phyloP scores from a whole-genome alignment of 2,329 filamentous ascomycete genomes.

The Ceratocystis huliohia region DNA sequence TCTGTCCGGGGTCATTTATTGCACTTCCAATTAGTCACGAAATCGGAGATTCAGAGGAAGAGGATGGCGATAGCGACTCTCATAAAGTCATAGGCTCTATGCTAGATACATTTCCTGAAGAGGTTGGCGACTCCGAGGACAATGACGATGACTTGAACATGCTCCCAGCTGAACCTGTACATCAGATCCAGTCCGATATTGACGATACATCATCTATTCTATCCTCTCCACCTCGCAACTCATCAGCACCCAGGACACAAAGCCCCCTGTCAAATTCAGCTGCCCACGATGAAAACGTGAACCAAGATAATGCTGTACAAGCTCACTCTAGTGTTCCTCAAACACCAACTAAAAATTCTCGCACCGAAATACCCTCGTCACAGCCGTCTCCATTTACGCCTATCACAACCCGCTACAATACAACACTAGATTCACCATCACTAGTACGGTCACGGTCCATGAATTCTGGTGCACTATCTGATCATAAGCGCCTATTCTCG shows the following conservation, averaged over 20 bases:
- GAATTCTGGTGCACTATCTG: constrained; percentile 22
- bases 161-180: constrained; percentile 21
- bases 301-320: not conserved
- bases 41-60: constrained; percentile 33
- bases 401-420: constrained; percentile 31
- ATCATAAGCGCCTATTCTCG: not conserved
- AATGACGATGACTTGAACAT: not conserved
- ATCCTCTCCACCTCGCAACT: not conserved
- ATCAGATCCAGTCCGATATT: not conserved
- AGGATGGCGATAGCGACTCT: constrained; percentile 22
- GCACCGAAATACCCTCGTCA: constrained; percentile 36
- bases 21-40: not conserved
- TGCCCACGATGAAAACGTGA: too few relatives aligned
- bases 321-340: constrained; percentile 29
- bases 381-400: constrained; percentile 30
- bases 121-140: constrained; percentile 7
- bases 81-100: not conserved
- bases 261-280: not conserved
- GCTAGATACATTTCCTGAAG: not conserved
- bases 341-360: constrained; percentile 30
- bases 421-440: constrained; percentile 30
- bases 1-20: constrained; percentile 24
- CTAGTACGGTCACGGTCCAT: constrained; percentile 31
- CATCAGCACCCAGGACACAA: not conserved
- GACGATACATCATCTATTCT: not conserved